Conservation (phyloP, 2,329 filamentous ascomycete genomes). For the Pyrenophora tritici-repentis region DNA sequence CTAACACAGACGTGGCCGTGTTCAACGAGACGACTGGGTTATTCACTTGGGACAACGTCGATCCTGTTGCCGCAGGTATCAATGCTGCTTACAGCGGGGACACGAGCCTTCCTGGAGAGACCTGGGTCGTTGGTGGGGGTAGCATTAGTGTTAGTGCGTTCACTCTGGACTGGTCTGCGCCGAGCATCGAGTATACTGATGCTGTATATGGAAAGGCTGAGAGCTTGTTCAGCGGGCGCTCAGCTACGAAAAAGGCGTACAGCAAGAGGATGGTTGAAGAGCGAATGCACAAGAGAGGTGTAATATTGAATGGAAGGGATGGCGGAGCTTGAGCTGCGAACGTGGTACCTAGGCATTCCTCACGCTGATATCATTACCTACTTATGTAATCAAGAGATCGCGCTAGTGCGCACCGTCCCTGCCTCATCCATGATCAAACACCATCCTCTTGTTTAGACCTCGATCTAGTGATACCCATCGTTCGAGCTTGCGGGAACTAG, state of each 20-base stretch:
- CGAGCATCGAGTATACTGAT: conserved; percentile 37
- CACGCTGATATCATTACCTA: background rate
- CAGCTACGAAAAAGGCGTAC: conserved; percentile 14
- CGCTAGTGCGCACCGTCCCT: background rate
- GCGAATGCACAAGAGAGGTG: conserved; percentile 24
- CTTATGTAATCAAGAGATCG: conserved; percentile 8
- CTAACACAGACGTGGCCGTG: conserved; percentile 53
- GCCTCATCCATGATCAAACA: conserved; percentile 1
- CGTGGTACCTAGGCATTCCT: background rate
- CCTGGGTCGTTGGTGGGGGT: conserved; percentile 52
- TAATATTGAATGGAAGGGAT: conserved; percentile 9
- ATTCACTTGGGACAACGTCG: conserved; percentile 57
- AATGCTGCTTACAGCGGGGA: conserved; percentile 60
- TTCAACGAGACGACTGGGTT: conserved; percentile 52
- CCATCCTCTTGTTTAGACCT: background rate
- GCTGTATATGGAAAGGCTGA: conserved; percentile 25
- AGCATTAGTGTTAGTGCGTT: conserved; percentile 54
- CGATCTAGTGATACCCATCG: background rate
- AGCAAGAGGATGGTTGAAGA: conserved; percentile 26
- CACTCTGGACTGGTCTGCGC: conserved; percentile 58
- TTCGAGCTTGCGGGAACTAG: background rate
- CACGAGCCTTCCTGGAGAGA: conserved; percentile 58
- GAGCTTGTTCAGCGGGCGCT: conserved; percentile 12
- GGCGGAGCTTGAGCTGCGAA: conserved; percentile 1
- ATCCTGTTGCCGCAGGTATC: conserved; percentile 53